These are phyloP conservation scores for Tricharina praecox DNA, from an alignment of 495 filamentous ascomycete genomes.

Conservation along the genomic window DNA sequence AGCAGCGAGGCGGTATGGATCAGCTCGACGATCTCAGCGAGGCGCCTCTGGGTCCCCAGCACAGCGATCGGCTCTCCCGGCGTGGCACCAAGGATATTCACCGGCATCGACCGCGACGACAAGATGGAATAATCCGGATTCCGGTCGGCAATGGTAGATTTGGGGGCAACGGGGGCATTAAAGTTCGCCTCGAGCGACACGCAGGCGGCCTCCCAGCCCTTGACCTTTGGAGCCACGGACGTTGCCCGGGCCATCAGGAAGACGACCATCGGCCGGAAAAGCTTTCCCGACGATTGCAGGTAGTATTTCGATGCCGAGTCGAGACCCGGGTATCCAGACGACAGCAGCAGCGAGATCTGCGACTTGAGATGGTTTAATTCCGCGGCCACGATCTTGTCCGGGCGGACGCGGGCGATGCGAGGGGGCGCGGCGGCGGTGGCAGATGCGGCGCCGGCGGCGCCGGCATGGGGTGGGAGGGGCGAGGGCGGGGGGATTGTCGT, in stretches of 20 bases:
- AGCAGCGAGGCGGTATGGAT: constrained; percentile 93
- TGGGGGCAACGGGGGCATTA: constrained; percentile 60
- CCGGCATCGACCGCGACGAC: constrained; percentile 22
- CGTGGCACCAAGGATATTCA: constrained; percentile 14
- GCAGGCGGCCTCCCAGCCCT: constrained; percentile 17
- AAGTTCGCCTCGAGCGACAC: constrained; percentile 32
- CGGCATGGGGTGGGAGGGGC: not conserved
- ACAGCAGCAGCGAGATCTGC: constrained; percentile 23
- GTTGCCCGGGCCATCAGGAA: constrained; percentile 92
- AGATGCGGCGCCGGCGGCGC: too few species aligned
- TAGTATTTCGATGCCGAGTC: constrained; percentile 97
- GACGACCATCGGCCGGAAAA: constrained; percentile 83
- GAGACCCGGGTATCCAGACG: constrained; percentile 44
- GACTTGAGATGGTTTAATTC: constrained; percentile 23
- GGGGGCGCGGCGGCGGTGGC: too few species aligned
- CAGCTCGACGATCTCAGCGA: constrained; percentile 91
- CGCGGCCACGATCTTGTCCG: constrained; percentile 18
- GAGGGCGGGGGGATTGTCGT: not conserved
- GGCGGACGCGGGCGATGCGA: constrained; percentile 8
- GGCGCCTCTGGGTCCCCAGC: constrained; percentile 74
- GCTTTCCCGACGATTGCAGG: constrained; percentile 90
- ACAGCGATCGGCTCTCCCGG: constrained; percentile 32
- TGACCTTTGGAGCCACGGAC: constrained; percentile 51
- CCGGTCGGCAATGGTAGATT: constrained; percentile 56
- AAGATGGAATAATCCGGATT: constrained; percentile 48